Evolutionary conservation across 2,329 filamentous ascomycete species (phyloP).

Genomic region (Hymenoscyphus salicellus): DNA sequence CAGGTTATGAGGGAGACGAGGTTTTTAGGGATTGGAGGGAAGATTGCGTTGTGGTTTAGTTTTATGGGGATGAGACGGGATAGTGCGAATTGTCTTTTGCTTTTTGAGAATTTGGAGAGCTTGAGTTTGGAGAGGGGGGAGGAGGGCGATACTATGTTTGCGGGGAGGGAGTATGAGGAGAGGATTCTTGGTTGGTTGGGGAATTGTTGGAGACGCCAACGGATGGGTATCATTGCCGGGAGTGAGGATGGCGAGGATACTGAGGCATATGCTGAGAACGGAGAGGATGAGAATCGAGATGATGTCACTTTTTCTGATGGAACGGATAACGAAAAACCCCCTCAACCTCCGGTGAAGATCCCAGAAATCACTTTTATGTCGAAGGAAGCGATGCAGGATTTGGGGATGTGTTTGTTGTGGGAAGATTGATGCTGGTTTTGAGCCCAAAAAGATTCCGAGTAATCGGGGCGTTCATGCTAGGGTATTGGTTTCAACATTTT

Average conservation of each 20-base stretch:
- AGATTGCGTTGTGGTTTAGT: not conserved
- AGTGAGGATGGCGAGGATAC: not conserved
- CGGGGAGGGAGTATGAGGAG: not conserved
- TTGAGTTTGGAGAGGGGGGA: not conserved
- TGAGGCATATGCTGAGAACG: not conserved
- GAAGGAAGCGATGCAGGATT: not conserved
- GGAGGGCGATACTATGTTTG: not conserved
- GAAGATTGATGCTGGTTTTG: not conserved
- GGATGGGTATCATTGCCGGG: not conserved
- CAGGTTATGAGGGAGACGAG: not conserved
- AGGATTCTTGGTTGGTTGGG: not conserved
- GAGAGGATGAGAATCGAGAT: not conserved
- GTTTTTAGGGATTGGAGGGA: not conserved
- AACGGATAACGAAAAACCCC: not conserved
- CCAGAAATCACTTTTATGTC: not conserved
- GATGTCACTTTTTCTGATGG: not conserved
- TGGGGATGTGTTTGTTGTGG: constrained; percentile 5
- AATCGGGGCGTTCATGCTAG: no score
- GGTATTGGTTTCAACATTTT: no score
- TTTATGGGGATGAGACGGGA: not conserved
- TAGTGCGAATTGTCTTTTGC: not conserved
- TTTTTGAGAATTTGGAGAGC: constrained; percentile 2
- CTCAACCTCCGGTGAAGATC: not conserved
- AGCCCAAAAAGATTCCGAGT: no score
- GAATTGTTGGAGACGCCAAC: not conserved